Conservation (phyloP, 441 rosid species). For the Eutrema salsugineum region DNA sequence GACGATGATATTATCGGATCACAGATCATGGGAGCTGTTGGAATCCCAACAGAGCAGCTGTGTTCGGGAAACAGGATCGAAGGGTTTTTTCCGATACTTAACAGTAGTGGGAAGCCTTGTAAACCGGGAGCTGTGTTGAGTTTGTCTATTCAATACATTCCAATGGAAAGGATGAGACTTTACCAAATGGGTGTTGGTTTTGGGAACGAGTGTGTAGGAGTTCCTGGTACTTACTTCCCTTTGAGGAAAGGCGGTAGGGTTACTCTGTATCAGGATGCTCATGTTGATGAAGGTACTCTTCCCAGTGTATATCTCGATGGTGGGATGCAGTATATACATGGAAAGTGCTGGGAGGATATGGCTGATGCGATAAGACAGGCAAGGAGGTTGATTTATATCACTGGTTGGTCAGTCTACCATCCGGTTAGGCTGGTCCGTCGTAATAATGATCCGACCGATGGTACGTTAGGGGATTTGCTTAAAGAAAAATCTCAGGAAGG, state of each 20-base stretch:
- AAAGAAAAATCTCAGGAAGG: slow-evolving; percentile 67
- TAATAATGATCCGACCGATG: slow-evolving; percentile 26
- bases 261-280: slow-evolving; percentile 72
- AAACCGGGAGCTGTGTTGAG: slow-evolving; percentile 52
- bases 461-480: slow-evolving; percentile 54
- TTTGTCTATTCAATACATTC: slow-evolving; percentile 49
- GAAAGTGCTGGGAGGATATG: slow-evolving; percentile 64
- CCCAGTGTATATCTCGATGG: slow-evolving; percentile 47
- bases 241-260: slow-evolving; percentile 57
- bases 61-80: slow-evolving; percentile 41
- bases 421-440: slow-evolving; percentile 48
- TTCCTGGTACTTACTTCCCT: slow-evolving; percentile 63
- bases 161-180: slow-evolving; percentile 37
- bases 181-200: slow-evolving; percentile 46
- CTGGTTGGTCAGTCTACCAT: slow-evolving; percentile 68
- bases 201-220: slow-evolving; percentile 46
- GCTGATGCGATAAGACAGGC: slow-evolving; percentile 57
- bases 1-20: slow-evolving; percentile 59
- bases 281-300: slow-evolving; percentile 46
- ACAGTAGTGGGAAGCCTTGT: slow-evolving; percentile 48
- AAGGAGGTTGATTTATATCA: slow-evolving; percentile 54
- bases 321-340: slow-evolving; percentile 37
- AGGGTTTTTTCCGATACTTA: slow-evolving; percentile 55
- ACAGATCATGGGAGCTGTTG: slow-evolving; percentile 56
- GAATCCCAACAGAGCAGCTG: slow-evolving; percentile 48